phyloP scores from a whole-genome alignment of 495 filamentous ascomycete genomes.

The Aspergillus carlsbadensis region DNA sequence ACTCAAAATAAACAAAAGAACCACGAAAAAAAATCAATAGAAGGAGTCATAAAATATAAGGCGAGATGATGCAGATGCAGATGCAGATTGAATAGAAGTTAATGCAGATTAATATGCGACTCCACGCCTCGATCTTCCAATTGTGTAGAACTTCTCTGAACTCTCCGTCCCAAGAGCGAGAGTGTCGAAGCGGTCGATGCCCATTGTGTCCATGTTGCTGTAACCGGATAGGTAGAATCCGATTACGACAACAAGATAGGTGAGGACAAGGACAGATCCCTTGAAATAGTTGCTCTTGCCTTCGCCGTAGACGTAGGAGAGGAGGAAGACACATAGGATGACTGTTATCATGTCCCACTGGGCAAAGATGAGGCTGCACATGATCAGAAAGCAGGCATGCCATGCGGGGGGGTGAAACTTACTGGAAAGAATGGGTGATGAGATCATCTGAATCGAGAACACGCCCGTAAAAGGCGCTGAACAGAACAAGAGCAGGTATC shows the following conservation, averaged over 20 bases:
- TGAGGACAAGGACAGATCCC: slow-evolving; percentile 89
- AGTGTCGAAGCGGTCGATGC: slow-evolving; percentile 68
- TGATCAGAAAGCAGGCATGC: neutral
- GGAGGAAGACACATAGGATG: slow-evolving; percentile 93
- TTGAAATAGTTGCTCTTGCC: slow-evolving; percentile 77
- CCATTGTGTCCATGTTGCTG: slow-evolving; percentile 59
- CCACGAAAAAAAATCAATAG: neutral
- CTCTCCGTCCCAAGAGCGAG: slow-evolving; percentile 48
- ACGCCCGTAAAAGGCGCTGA: slow-evolving; percentile 65
- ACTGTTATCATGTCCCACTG: slow-evolving; percentile 99
- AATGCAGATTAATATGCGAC: slow-evolving; percentile 26
- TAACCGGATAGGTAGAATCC: slow-evolving; percentile 89
- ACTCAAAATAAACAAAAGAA: neutral
- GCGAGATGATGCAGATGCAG: neutral
- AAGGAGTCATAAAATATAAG: neutral
- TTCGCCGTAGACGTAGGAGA: slow-evolving; percentile 97
- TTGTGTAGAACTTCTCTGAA: slow-evolving; percentile 39
- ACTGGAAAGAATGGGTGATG: slow-evolving; percentile 77
- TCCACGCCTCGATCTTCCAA: slow-evolving; percentile 35
- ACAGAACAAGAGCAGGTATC: slow-evolving; percentile 89
- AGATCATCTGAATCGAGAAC: slow-evolving; percentile 57
- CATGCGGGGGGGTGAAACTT: slow-evolving; percentile 21
- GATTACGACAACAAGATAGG: slow-evolving; percentile 87
- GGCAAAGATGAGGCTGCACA: slow-evolving; percentile 82
- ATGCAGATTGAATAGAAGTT: too few relatives aligned